These are phyloP conservation scores for Suhomyces faveliae DNA, from an alignment of 805 yeast species.

Conservation along the genomic window DNA sequence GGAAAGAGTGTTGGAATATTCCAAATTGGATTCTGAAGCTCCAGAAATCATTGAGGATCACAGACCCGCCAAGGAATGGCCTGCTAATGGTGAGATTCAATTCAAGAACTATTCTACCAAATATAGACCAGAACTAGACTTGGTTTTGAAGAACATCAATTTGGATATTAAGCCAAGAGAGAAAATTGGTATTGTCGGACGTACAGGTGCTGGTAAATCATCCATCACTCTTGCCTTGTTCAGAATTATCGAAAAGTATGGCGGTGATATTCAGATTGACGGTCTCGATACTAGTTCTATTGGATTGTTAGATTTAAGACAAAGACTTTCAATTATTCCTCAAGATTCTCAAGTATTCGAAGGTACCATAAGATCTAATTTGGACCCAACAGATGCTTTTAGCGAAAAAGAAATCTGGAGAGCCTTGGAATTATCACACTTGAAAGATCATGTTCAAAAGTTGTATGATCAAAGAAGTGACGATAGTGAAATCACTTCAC, in stretches of 20 bases:
- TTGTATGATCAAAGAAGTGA: constrained; percentile 34
- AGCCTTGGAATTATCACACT: constrained; percentile 42
- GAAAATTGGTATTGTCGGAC: constrained; percentile 45
- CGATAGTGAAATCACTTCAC: constrained; percentile 21
- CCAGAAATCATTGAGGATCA: constrained; percentile 60
- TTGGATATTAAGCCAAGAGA: constrained; percentile 37
- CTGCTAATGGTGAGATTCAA: constrained; percentile 34
- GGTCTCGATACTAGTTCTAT: constrained; percentile 30
- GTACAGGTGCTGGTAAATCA: constrained; percentile 49
- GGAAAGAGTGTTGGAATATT: constrained; percentile 89
- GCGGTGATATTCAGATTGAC: constrained; percentile 39
- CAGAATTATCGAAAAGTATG: constrained; percentile 41
- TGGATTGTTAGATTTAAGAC: constrained; percentile 45
- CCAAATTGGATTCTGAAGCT: constrained; percentile 81
- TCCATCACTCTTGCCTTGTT: constrained; percentile 44
- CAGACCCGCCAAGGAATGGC: constrained; percentile 55
- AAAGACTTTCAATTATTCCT: constrained; percentile 42
- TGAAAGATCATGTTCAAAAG: constrained; percentile 39
- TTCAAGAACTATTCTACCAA: constrained; percentile 40
- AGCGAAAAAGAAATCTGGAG: constrained; percentile 41
- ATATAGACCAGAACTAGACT: constrained; percentile 45
- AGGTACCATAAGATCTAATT: constrained; percentile 40
- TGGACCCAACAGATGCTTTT: constrained; percentile 39
- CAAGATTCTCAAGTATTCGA: constrained; percentile 48
- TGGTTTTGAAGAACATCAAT: constrained; percentile 40